A percentile compares a stretch with the other conserved stretches of the same genome.
These are phyloP conservation scores for Spencermartinsiella europaea DNA, from an alignment of 805 yeast species.

Conservation along the genomic window DNA sequence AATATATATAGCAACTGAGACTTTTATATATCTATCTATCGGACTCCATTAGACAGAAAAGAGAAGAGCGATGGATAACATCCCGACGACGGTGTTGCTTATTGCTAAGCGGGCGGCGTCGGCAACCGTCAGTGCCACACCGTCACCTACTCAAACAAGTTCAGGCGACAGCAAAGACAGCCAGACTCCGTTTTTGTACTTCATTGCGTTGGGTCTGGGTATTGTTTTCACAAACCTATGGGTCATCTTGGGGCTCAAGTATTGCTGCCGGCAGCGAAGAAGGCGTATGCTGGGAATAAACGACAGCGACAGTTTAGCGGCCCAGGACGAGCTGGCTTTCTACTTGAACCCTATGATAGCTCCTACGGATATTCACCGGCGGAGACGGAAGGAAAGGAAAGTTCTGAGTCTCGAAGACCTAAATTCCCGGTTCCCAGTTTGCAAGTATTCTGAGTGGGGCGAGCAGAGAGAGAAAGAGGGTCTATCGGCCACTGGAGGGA, in stretches of 20 bases:
- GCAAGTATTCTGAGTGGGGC: slow-evolving; percentile 29
- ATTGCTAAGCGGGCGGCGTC: background rate
- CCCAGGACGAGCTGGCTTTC: slow-evolving; percentile 12
- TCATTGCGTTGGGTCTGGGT: slow-evolving; percentile 35
- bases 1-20: too few relatives aligned
- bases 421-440: slow-evolving; percentile 29
- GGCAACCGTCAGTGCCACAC: slow-evolving; percentile 1
- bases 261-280: slow-evolving; percentile 28
- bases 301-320: slow-evolving; percentile 8
- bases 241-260: slow-evolving; percentile 32
- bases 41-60: too few relatives aligned
- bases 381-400: slow-evolving; percentile 21
- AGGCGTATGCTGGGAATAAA: slow-evolving; percentile 17
- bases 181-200: slow-evolving; percentile 30
- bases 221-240: slow-evolving; percentile 32
- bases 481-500: slow-evolving; percentile 18
- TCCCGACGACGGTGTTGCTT: background rate
- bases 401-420: slow-evolving; percentile 27
- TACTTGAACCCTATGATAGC: slow-evolving; percentile 18
- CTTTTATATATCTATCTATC: too few relatives aligned
- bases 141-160: background rate
- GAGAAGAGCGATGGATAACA: background rate
- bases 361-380: slow-evolving; percentile 13
- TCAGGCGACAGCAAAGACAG: background rate
- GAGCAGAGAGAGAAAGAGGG: slow-evolving; percentile 22